Conservation (phyloP, 331 rosid species). For the Stylosanthes scabra region DNA sequence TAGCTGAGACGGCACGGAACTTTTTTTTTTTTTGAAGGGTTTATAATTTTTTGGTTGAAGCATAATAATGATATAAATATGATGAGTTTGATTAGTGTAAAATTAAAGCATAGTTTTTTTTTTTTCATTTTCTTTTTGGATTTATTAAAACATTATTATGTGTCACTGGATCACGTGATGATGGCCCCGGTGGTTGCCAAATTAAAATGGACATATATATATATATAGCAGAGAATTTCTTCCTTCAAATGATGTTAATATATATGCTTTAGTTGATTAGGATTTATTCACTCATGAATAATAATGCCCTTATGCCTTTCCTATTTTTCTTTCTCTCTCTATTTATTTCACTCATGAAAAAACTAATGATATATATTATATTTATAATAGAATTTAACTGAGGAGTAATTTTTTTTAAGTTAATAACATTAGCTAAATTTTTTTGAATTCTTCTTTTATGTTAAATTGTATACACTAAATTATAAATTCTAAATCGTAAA, state of each 20-base stretch:
- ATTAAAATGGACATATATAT: background rate
- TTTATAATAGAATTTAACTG: too few relatives aligned
- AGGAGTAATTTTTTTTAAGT: too few relatives aligned
- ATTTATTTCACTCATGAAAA: too few relatives aligned
- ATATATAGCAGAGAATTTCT: too few relatives aligned
- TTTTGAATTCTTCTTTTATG: too few relatives aligned
- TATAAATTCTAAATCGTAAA: too few relatives aligned
- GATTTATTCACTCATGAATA: background rate
- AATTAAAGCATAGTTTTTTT: slow-evolving; percentile 39
- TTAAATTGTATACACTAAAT: too few relatives aligned
- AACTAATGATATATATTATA: too few relatives aligned
- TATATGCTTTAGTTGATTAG: background rate
- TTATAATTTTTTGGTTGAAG: slow-evolving; percentile 36
- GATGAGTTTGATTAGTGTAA: slow-evolving; percentile 51
- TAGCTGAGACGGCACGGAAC: slow-evolving; percentile 87
- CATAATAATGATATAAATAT: slow-evolving; percentile 43
- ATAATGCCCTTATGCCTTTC: background rate
- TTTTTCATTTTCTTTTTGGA: slow-evolving; percentile 39
- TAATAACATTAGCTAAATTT: too few relatives aligned
- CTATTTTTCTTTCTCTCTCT: too few relatives aligned
- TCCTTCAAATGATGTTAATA: background rate
- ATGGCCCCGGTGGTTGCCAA: slow-evolving; percentile 42
- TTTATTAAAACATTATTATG: slow-evolving; percentile 35
- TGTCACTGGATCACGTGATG: slow-evolving; percentile 26
- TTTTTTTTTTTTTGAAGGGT: slow-evolving; percentile 38